phyloP scores from a whole-genome alignment of 2,329 filamentous ascomycete genomes.

The Hypoxylon sp. region DNA sequence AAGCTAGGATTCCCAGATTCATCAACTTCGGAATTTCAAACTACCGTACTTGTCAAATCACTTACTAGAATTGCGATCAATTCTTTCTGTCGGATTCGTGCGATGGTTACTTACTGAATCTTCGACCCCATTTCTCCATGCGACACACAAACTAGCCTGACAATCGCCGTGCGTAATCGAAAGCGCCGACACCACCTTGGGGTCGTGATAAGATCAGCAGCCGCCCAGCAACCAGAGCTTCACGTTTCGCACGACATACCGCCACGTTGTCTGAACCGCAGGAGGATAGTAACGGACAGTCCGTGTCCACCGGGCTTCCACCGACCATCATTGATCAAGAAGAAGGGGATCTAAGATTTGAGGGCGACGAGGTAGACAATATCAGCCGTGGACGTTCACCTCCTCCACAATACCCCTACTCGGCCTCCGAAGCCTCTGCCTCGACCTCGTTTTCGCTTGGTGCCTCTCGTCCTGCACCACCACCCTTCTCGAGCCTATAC shows the following conservation, averaged over 20 bases:
- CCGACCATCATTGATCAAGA: conserved; percentile 47
- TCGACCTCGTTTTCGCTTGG: conserved; percentile 57
- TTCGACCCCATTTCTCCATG: conserved; percentile 30
- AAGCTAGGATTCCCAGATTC: conserved; percentile 39
- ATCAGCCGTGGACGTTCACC: conserved; percentile 63
- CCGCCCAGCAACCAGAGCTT: conserved; percentile 25
- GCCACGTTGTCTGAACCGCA: conserved; percentile 66
- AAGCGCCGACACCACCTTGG: conserved; percentile 43
- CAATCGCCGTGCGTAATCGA: conserved; percentile 49
- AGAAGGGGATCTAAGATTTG: conserved; percentile 49
- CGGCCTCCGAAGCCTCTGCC: conserved; percentile 68
- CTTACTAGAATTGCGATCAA: conserved; percentile 22
- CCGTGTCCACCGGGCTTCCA: conserved; percentile 60
- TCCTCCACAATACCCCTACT: conserved; percentile 75
- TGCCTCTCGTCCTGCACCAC: conserved; percentile 62
- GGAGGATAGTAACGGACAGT: conserved; percentile 62
- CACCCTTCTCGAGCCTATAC: conserved; percentile 74
- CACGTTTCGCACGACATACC: conserved; percentile 47
- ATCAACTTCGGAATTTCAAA: conserved; percentile 39
- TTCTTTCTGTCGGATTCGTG: conserved; percentile 3
- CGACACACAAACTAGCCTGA: conserved; percentile 39
- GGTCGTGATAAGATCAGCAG: conserved; percentile 41
- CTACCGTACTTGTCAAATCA: conserved; percentile 1
- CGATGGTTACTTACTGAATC: conserved; percentile 27
- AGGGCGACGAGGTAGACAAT: conserved; percentile 54